phyloP scores from a whole-genome alignment of 1,284 basidiomycete species.

The Pyrrhoderma noxium region DNA sequence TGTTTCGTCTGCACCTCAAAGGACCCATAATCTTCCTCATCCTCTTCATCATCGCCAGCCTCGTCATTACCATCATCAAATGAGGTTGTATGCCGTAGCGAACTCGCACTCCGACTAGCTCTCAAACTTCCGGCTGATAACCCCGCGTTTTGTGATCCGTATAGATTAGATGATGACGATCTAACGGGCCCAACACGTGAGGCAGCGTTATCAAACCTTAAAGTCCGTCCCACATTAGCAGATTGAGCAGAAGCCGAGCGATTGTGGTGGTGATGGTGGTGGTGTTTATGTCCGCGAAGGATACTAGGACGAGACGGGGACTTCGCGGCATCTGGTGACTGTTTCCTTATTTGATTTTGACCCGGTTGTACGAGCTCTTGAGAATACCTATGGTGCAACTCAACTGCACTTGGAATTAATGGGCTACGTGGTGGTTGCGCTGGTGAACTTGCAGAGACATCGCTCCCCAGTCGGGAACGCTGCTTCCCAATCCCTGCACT shows the following conservation, averaged over 20 bases:
- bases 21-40: slow-evolving; percentile 9
- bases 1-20: no score
- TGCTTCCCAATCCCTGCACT: neutral
- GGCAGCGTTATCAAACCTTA: no score
- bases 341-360: neutral
- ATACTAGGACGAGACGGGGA: slow-evolving; percentile 12
- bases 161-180: neutral
- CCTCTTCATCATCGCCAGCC: slow-evolving; percentile 8
- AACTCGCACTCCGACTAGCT: slow-evolving; percentile 13
- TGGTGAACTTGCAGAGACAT: neutral
- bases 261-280: neutral
- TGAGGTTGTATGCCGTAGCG: slow-evolving; percentile 6
- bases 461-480: slow-evolving; percentile 11
- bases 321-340: neutral
- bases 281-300: slow-evolving; percentile 11
- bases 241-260: neutral
- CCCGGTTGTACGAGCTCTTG: neutral
- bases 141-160: neutral
- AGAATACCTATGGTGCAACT: slow-evolving; percentile 16
- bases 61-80: slow-evolving; percentile 3
- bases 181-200: no score
- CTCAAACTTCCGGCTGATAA: slow-evolving; percentile 1
- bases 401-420: slow-evolving; percentile 9
- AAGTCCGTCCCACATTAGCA: no score
- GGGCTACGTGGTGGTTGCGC: slow-evolving; percentile 7